Percentiles rank a stretch among this genome's conserved stretches.
These are phyloP conservation scores for Achaetomiella virescens DNA, from an alignment of 495 filamentous ascomycete genomes.

Conservation along the genomic window DNA sequence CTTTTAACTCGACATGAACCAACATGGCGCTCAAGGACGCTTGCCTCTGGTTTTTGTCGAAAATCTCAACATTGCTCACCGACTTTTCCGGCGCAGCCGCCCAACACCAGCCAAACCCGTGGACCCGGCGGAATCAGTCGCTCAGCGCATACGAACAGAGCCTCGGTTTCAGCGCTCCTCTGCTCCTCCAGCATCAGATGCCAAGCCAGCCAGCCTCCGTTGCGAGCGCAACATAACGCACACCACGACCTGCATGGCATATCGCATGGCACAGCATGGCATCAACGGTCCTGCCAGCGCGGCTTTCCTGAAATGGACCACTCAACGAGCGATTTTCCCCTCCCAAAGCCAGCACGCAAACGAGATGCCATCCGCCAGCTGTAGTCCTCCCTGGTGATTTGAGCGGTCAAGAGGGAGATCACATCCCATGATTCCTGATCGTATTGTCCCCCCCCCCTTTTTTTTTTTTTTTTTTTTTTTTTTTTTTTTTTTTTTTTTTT, in stretches of 20 bases:
- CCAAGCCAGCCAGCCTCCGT: conserved; percentile 4
- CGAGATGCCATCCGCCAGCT: no score
- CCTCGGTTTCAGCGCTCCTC: conserved; percentile 14
- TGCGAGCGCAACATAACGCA: background rate
- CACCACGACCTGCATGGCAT: background rate
- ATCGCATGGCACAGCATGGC: background rate
- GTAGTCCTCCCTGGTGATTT: no score
- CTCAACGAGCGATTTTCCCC: no score
- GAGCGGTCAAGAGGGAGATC: no score
- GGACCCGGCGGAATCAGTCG: background rate
- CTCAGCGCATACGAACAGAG: conserved; percentile 11
- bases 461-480: no score
- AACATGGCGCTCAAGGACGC: background rate
- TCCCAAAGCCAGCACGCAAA: no score
- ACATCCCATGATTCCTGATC: no score
- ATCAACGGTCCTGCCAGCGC: background rate
- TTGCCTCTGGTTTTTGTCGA: background rate
- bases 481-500: no score
- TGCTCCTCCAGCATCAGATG: background rate
- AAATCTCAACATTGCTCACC: background rate
- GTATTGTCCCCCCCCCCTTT: no score
- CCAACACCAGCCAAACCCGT: background rate
- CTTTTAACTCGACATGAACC: background rate
- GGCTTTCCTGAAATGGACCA: no score
- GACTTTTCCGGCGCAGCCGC: conserved; percentile 2